Evolutionary conservation across 768 basidiomycete genomes (phyloP).

Genomic region (Pulveroboletus sp.): DNA sequence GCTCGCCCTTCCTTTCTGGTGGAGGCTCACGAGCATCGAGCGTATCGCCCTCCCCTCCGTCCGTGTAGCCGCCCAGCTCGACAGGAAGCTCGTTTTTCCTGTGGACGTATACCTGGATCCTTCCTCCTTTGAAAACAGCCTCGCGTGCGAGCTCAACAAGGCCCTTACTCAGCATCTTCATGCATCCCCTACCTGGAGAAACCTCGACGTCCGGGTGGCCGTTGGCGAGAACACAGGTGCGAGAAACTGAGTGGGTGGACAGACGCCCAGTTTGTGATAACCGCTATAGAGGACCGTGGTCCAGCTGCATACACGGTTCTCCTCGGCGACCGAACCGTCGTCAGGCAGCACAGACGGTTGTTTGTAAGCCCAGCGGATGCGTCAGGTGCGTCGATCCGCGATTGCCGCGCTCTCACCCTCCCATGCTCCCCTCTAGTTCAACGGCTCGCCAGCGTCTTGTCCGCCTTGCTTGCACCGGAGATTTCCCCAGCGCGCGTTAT

Average conservation of each 20-base stretch:
- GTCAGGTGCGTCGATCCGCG: slow-evolving; percentile 23
- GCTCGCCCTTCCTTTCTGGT: slow-evolving; percentile 87
- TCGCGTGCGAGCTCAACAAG: slow-evolving; percentile 21
- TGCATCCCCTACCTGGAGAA: slow-evolving; percentile 38
- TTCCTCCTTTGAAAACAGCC: slow-evolving; percentile 14
- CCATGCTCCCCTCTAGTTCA: slow-evolving; percentile 28
- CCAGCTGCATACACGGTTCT: slow-evolving; percentile 18
- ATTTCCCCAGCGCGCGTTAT: slow-evolving; percentile 52
- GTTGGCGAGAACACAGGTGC: slow-evolving; percentile 32
- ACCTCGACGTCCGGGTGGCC: slow-evolving; percentile 37
- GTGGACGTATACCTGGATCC: slow-evolving; percentile 38
- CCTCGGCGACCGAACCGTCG: slow-evolving; percentile 23
- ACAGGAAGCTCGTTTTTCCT: slow-evolving; percentile 44
- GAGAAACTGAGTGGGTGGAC: slow-evolving; percentile 13
- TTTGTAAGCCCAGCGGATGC: slow-evolving; percentile 22
- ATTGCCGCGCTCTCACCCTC: slow-evolving; percentile 1
- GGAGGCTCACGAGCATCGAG: slow-evolving; percentile 87
- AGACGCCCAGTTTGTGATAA: slow-evolving; percentile 5
- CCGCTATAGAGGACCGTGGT: slow-evolving; percentile 11
- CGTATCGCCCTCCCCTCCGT: slow-evolving; percentile 66
- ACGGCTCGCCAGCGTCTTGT: slow-evolving; percentile 38
- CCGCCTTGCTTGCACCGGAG: slow-evolving; percentile 39
- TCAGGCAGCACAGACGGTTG: slow-evolving; percentile 20
- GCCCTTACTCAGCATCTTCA: slow-evolving; percentile 15
- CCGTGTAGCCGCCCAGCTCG: slow-evolving; percentile 52